These are phyloP conservation scores for Coleophoma cylindrospora DNA, from an alignment of 2,329 filamentous ascomycete species.

Conservation along the genomic window DNA sequence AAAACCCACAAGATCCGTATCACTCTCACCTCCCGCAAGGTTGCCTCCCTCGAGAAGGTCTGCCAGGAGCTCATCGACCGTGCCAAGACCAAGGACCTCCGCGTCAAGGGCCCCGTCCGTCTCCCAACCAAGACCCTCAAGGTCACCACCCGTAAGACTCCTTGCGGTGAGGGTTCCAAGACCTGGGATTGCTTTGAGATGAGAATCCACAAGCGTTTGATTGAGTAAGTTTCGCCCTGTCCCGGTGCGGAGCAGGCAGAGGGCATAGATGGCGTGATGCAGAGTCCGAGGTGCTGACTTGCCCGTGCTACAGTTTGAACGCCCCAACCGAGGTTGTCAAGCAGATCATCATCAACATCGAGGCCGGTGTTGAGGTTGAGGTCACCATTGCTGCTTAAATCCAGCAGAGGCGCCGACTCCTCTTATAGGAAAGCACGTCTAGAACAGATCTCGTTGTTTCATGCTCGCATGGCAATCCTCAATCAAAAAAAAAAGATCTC, in stretches of 20 bases:
- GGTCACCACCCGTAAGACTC: constrained; percentile 78
- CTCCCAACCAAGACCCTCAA: constrained; percentile 96
- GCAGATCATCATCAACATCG: constrained; percentile 95
- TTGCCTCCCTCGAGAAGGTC: constrained; percentile 94
- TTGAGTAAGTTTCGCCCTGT: constrained; percentile 59
- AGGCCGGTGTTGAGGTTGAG: constrained; percentile 85
- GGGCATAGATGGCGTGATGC: no score
- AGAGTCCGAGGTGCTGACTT: constrained; percentile 9
- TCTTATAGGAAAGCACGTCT: no score
- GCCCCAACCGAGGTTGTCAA: constrained; percentile 97
- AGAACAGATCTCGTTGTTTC: no score
- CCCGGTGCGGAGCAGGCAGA: neutral
- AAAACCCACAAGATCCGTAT: constrained; percentile 99
- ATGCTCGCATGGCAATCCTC: no score
- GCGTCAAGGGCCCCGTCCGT: constrained; percentile 96
- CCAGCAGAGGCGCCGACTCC: neutral
- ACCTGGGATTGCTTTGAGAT: constrained; percentile 99
- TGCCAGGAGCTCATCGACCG: constrained; percentile 98
- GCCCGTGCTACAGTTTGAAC: constrained; percentile 58
- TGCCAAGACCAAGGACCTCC: constrained; percentile 96
- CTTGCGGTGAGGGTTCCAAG: constrained; percentile 99
- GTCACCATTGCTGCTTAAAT: constrained; percentile 81
- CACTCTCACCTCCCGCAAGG: constrained; percentile 93
- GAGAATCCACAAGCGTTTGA: constrained; percentile 98
- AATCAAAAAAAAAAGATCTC: no score